phyloP scores from a whole-genome alignment of 805 yeast genomes.

The Clavispora asparagi region DNA sequence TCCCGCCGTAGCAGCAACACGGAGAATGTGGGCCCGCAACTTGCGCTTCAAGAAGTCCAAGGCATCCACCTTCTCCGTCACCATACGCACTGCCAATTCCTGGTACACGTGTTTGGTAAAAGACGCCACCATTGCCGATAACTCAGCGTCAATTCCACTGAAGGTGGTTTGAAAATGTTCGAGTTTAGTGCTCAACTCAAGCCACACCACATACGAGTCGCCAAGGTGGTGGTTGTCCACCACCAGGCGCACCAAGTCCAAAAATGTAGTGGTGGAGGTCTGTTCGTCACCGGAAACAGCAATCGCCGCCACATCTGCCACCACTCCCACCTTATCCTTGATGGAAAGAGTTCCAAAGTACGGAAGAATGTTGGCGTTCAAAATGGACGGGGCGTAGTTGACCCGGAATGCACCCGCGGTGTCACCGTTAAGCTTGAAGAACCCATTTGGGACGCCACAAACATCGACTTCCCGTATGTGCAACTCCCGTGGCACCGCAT shows the following conservation, averaged over 20 bases:
- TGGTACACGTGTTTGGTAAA: conserved; percentile 31
- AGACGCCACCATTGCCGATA: conserved; percentile 14
- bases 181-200: conserved; percentile 42
- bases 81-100: conserved; percentile 21
- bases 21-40: conserved; percentile 36
- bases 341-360: conserved; percentile 35
- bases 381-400: conserved; percentile 40
- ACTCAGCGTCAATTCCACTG: conserved; percentile 22
- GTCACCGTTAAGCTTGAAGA: conserved; percentile 46
- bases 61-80: conserved; percentile 11
- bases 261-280: conserved; percentile 36
- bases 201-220: conserved; percentile 48
- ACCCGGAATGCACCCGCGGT: conserved; percentile 52
- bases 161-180: conserved; percentile 30
- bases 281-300: conserved; percentile 41
- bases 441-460: conserved; percentile 10
- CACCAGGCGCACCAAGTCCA: conserved; percentile 34
- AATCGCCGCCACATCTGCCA: conserved; percentile 48
- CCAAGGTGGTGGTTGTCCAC: conserved; percentile 23
- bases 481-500: conserved; percentile 5
- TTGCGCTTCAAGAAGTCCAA: conserved; percentile 25
- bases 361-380: conserved; percentile 36
- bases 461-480: neutral
- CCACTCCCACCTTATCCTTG: conserved; percentile 48
- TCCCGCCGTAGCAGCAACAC: conserved; percentile 34